Evolutionary conservation across 139 green algal species (phyloP), one percentile per base, ranked within the genome.

Genomic region (Raphidocelis subcapitata): DNA sequence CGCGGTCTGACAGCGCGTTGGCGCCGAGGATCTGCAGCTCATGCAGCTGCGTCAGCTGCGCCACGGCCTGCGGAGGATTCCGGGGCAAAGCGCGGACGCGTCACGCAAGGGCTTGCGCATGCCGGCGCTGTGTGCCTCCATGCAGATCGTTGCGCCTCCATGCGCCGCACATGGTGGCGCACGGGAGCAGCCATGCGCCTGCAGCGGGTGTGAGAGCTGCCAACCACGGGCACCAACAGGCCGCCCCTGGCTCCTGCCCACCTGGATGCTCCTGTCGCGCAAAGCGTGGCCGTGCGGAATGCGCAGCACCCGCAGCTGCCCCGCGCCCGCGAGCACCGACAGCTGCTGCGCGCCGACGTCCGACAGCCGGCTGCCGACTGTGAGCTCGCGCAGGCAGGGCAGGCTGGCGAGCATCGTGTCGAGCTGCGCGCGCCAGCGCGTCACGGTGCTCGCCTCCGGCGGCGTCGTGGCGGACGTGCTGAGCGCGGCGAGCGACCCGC

Each of bases 301-400:
- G n/a, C 62, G 21, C 37, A 77, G 47, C 14, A 14, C n/a, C 33
- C 61, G 60, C 32, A 77, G 47, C 70, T 77, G 70, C 21, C 52
- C 21, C 3, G 60, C 70, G 15, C 21, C 32, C 29, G 70, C 61
- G 16, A 77, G 49, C 61, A 70, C 62, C 20, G 31, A 35, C 31
- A 77, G 61, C 70, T 77, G 70, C 70, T 77, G 70, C 47, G 70
- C 70, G 28, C 32, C 70, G 12, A 77, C 61, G 44, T 32, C 26
- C 20, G 70, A 77, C 46, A 77, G 70, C 32, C 52, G 68, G 70
- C 70, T 77, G 29, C 70, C 49, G 26, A 77, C 62, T 21, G 70
- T 77, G 5, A 77, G 44, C 33, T 77, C 31, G 31, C 62, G 70
- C 35, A 77, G 44, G 61, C 70, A 77, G 20, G 70, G 70, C 23